phyloP scores from a whole-genome alignment of 495 filamentous ascomycete species.

The Acidomyces sp. region DNA sequence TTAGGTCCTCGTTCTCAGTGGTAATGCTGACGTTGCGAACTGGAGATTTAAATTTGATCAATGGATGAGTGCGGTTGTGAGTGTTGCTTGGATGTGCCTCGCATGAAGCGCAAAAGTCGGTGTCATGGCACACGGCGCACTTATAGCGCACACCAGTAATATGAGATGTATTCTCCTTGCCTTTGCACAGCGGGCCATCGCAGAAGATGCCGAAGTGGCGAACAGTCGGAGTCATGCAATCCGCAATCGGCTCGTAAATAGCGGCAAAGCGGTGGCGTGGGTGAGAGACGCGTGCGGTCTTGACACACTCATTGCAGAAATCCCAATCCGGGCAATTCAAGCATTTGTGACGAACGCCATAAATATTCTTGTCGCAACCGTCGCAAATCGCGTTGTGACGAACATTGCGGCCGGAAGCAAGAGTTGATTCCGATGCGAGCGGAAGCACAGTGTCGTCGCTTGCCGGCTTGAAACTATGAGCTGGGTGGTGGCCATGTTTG shows the following conservation, averaged over 20 bases:
- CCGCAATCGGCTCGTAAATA: constrained; percentile 65
- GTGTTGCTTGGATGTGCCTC: constrained; percentile 71
- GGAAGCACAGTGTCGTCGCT: constrained; percentile 44
- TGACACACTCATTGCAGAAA: constrained; percentile 70
- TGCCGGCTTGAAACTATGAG: constrained; percentile 61
- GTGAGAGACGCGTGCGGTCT: constrained; percentile 52
- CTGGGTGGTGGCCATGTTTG: constrained; percentile 87
- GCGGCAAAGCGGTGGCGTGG: constrained; percentile 81
- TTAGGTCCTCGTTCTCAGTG: constrained; percentile 61
- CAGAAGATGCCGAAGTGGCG: constrained; percentile 80
- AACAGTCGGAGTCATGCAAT: constrained; percentile 30
- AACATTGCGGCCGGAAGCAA: constrained; percentile 67
- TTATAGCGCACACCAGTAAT: constrained; percentile 86
- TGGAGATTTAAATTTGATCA: constrained; percentile 94
- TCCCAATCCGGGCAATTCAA: constrained; percentile 96
- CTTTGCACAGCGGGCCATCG: constrained; percentile 80
- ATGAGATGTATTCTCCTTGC: constrained; percentile 43
- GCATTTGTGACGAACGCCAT: constrained; percentile 92
- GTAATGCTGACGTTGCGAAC: constrained; percentile 81
- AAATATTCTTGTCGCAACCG: constrained; percentile 80
- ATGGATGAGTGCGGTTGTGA: constrained; percentile 87
- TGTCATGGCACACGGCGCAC: constrained; percentile 93
- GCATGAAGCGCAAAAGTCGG: constrained; percentile 90
- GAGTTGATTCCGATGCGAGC: constrained; percentile 43
- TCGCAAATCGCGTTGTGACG: constrained; percentile 85